Conservation (phyloP, 345 rosid species). For the Leavenworthia alabamica region DNA sequence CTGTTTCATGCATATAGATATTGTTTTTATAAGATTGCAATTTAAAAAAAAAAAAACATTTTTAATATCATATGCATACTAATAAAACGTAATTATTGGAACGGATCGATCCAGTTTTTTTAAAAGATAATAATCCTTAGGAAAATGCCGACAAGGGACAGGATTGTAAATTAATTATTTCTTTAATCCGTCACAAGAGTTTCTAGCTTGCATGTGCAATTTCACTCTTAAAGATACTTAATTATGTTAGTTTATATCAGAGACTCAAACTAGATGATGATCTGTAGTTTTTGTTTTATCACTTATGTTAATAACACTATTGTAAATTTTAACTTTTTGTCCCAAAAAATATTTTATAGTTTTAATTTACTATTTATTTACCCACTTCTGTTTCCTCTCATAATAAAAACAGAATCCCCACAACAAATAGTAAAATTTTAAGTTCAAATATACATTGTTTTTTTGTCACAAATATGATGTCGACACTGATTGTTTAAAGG, state of each 20-base stretch:
- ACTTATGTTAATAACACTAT: neutral
- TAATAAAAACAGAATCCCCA: neutral
- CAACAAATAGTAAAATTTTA: neutral
- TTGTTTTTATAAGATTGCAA: neutral
- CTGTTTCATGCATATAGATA: neutral
- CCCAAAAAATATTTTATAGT: neutral
- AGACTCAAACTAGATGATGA: no score
- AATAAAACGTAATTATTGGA: neutral
- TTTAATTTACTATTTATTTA: neutral
- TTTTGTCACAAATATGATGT: neutral
- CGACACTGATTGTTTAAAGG: neutral
- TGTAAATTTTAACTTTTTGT: no score
- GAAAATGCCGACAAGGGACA: slow-evolving; percentile 3
- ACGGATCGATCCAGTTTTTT: slow-evolving; percentile 1
- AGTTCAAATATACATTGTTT: neutral
- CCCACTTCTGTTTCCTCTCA: slow-evolving; percentile 2
- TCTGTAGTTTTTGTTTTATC: no score
- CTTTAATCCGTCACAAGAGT: slow-evolving; percentile 9
- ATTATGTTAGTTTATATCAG: no score
- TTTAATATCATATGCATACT: neutral
- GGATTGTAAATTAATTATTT: neutral
- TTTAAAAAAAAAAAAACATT: neutral
- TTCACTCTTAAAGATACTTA: slow-evolving; percentile 16
- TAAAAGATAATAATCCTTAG: neutral
- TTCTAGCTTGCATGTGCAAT: slow-evolving; percentile 25